Evolutionary conservation across 495 filamentous ascomycete species (phyloP).

Genomic region (Penicillium pulvis): DNA sequence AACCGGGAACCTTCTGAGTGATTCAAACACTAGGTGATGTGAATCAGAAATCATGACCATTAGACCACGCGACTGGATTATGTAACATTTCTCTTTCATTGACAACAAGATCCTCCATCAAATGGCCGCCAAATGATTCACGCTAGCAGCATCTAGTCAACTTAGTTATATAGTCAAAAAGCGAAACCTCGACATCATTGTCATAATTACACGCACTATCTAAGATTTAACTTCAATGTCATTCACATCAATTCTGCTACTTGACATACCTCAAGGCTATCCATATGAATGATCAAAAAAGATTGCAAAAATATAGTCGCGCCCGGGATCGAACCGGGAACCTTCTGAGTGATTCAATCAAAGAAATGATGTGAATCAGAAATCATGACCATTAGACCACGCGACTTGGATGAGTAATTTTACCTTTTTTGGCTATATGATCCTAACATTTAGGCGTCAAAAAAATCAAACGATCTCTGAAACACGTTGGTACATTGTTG

Average conservation of each 20-base stretch:
- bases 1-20: slow-evolving; percentile 35
- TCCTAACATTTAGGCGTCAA: too few relatives aligned
- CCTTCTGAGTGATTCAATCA: slow-evolving; percentile 14
- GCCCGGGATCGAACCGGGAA: slow-evolving; percentile 46
- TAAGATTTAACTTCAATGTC: too few relatives aligned
- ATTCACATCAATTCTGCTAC: too few relatives aligned
- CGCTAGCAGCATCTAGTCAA: too few relatives aligned
- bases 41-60: slow-evolving; percentile 35
- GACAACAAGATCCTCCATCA: too few relatives aligned
- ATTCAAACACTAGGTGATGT: neutral
- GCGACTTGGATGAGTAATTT: slow-evolving; percentile 10
- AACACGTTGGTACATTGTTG: too few relatives aligned
- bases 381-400: slow-evolving; percentile 28
- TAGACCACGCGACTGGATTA: slow-evolving; percentile 18
- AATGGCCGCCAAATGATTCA: too few relatives aligned
- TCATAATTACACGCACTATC: too few relatives aligned
- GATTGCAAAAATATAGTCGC: slow-evolving; percentile 30
- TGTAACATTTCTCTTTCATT: neutral
- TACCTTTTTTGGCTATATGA: neutral
- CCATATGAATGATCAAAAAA: neutral
- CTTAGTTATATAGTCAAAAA: too few relatives aligned
- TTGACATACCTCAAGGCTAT: too few relatives aligned
- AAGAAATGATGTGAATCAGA: slow-evolving; percentile 31
- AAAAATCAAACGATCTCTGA: too few relatives aligned
- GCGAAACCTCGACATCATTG: too few relatives aligned